Percentiles rank a stretch among this genome's conserved stretches.
phyloP scores from a whole-genome alignment of 139 green algal species.

The Tetradesmus obliquus region DNA sequence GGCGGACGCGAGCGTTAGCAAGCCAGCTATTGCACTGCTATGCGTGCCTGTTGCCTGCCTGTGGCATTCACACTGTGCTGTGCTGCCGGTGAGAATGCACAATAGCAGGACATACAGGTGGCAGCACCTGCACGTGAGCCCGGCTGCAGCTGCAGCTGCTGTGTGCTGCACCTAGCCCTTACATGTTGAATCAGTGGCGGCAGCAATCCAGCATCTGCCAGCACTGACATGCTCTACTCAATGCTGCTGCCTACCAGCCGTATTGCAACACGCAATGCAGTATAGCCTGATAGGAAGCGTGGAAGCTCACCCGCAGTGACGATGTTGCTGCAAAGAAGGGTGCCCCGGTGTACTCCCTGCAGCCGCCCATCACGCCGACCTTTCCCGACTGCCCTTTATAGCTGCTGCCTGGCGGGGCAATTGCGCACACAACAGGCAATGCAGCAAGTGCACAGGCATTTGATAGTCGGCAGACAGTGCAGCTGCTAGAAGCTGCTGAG shows the following conservation, averaged over 20 bases:
- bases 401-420: background rate
- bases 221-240: no score
- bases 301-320: slow-evolving; percentile 72
- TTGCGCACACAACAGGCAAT: background rate
- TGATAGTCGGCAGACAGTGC: background rate
- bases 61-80: background rate
- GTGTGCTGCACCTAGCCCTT: no score
- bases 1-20: background rate
- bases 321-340: slow-evolving; percentile 95
- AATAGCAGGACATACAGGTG: no score
- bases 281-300: no score
- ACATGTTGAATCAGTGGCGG: no score
- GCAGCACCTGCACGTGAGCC: no score
- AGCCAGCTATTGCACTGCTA: background rate
- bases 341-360: slow-evolving; percentile 94
- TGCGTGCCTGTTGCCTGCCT: background rate
- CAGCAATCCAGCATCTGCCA: no score
- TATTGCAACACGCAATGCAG: no score
- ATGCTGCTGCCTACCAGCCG: no score
- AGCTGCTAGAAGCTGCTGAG: background rate
- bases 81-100: background rate
- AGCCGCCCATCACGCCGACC: slow-evolving; percentile 94
- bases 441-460: background rate
- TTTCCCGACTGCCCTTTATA: slow-evolving; percentile 94
- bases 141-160: no score